These are phyloP conservation scores for Prosopis cineraria DNA, from an alignment of 306 rosid species.

Conservation along the genomic window DNA sequence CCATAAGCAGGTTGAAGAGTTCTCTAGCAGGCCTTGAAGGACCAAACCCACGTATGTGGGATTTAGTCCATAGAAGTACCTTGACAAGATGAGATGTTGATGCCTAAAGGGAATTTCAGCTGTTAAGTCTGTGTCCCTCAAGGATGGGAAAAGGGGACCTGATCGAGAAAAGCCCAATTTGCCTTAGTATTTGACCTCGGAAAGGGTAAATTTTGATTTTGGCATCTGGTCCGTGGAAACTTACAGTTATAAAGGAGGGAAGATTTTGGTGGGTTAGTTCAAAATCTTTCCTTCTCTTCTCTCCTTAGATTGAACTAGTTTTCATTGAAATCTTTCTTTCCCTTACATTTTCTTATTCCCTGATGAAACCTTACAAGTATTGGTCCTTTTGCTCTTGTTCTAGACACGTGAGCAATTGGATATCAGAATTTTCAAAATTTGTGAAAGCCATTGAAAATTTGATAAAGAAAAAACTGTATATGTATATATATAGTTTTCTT, in stretches of 20 bases:
- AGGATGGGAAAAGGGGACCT: too few species aligned
- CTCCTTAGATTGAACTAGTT: neutral
- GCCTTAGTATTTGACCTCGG: too few species aligned
- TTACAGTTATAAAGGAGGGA: neutral
- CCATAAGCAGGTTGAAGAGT: too few species aligned
- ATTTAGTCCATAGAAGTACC: too few species aligned
- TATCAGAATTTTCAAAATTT: neutral
- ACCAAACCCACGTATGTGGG: too few species aligned
- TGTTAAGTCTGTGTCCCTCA: too few species aligned
- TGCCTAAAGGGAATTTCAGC: too few species aligned
- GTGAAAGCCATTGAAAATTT: neutral
- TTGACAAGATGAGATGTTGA: too few species aligned
- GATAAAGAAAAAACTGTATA: neutral
- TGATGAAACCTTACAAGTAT: neutral
- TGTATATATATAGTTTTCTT: neutral
- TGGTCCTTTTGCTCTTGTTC: conserved; percentile 22
- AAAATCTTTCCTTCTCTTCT: neutral
- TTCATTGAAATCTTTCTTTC: neutral
- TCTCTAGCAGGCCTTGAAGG: too few species aligned
- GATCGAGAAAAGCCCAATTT: too few species aligned
- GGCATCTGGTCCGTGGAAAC: too few species aligned
- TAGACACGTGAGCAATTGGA: conserved; percentile 4
- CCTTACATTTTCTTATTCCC: neutral
- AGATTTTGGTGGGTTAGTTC: neutral
- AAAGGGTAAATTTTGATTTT: too few species aligned